These are phyloP conservation scores for Pythium vanterpoolii DNA, from an alignment of 352 stramenopile species.

Conservation along the genomic window DNA sequence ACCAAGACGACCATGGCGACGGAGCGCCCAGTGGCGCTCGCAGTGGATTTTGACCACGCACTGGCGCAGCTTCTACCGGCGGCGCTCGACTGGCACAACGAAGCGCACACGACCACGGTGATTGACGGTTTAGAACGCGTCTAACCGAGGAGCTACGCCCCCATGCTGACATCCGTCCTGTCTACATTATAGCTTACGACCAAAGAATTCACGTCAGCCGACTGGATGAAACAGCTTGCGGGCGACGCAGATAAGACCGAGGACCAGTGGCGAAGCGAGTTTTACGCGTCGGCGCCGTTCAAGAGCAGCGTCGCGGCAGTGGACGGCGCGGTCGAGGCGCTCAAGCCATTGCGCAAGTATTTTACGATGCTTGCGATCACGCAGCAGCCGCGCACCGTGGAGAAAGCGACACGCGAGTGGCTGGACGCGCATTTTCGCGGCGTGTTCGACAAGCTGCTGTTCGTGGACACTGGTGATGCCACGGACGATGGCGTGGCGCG, in stretches of 20 bases:
- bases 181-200: slow-evolving; percentile 28
- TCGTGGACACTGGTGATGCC: slow-evolving; percentile 45
- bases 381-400: slow-evolving; percentile 48
- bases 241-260: slow-evolving; percentile 19
- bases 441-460: slow-evolving; percentile 75
- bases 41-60: slow-evolving; percentile 65
- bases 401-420: slow-evolving; percentile 75
- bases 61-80: slow-evolving; percentile 45
- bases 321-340: slow-evolving; percentile 27
- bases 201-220: slow-evolving; percentile 23
- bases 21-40: slow-evolving; percentile 41
- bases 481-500: slow-evolving; percentile 34
- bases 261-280: slow-evolving; percentile 33
- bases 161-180: neutral
- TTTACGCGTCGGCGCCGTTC: slow-evolving; percentile 56
- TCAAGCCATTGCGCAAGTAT: slow-evolving; percentile 56
- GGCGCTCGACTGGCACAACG: slow-evolving; percentile 52
- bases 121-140: neutral
- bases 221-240: slow-evolving; percentile 35
- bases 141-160: slow-evolving; percentile 1
- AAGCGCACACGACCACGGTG: slow-evolving; percentile 35
- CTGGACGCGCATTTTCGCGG: slow-evolving; percentile 55
- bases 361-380: slow-evolving; percentile 66
- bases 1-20: slow-evolving; percentile 16
- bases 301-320: slow-evolving; percentile 31